A percentile compares a stretch with the other conserved stretches of the same genome.
phyloP scores from a whole-genome alignment of 805 yeast species.

The Hanseniaspora valbyensis region DNA sequence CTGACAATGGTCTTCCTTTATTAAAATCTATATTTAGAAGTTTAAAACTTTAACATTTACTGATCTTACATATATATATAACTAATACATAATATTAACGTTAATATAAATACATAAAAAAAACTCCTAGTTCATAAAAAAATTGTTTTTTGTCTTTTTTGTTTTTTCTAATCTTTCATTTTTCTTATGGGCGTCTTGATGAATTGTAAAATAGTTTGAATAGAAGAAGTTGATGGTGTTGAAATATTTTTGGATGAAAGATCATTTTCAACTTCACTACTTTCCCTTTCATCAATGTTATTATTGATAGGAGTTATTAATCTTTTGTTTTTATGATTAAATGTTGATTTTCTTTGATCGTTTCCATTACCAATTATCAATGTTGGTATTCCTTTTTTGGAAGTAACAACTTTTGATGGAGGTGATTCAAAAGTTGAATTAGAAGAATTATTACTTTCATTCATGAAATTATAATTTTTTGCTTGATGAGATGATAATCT shows the following conservation, averaged over 20 bases:
- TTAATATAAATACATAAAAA: not conserved
- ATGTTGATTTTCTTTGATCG: slow-evolving; percentile 11
- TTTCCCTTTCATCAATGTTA: not conserved
- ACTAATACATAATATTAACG: not conserved
- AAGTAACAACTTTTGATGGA: not conserved
- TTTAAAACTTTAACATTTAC: slow-evolving; percentile 16
- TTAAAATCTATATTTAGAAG: slow-evolving; percentile 42
- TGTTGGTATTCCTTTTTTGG: slow-evolving; percentile 1
- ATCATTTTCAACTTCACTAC: not conserved
- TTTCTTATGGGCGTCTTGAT: not conserved
- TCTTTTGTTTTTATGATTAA: slow-evolving; percentile 1
- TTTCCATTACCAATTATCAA: not conserved
- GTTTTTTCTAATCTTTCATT: not conserved
- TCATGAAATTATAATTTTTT: not conserved
- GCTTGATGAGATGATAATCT: slow-evolving; percentile 21
- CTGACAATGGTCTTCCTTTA: slow-evolving; percentile 69
- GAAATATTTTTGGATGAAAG: too few species aligned
- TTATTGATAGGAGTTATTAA: not conserved
- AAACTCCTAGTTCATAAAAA: not conserved
- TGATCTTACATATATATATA: not conserved
- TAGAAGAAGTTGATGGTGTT: not conserved
- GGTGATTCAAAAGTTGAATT: slow-evolving; percentile 14
- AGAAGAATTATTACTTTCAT: not conserved
- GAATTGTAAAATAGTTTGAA: not conserved
- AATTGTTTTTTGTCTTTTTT: too few species aligned